Base-by-base conservation (phyloP, 2,329 filamentous ascomycete genomes). In the Geosmithia morbida region DNA sequence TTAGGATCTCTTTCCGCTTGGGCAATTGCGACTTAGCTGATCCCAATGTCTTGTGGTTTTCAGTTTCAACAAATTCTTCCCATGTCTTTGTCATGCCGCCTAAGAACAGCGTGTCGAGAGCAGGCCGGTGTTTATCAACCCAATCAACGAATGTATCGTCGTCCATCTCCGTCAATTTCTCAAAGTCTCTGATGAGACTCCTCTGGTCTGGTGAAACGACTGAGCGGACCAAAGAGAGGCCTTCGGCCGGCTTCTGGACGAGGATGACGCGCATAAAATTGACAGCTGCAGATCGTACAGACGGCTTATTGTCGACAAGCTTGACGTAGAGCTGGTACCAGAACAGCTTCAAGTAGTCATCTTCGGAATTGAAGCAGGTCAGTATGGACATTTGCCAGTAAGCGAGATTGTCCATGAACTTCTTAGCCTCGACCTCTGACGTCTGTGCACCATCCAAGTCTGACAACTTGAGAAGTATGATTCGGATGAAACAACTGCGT, bases 371-470 rank as follows among this genome's bases (percentile, higher is more conserved):
- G 16, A 92, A 79, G 3, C 83, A 79, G 2, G 81, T 82, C 16
- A 98, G 69, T 16, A 98, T 79, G 17, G 95, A 85, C 18, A 87
- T 88, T 61, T 97, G 92, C 92, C 92, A 98, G 62, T 96, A 97
- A 0, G 87, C 79, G 56, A 98, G 78, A 59, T 88, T 90, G 50
- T 86, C 76, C 62, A 98, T 77, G 49, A 94, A 87, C 1, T 74
- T 68, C 22, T 83, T 73, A 1, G 81, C 79, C 44, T 87, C 81
- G 7, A 66, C 60, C 49, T 83, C 76, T 2, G 74, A 66, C 2
- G 69, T 71, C 47, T 79, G 53, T 1, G 73, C 64, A 33, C 83
- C 81, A 45, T 94, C 85, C 46, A 89, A 74, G 55, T 95, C 87
- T 0, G 89, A 94, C 4, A 98, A 71, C 50, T 83, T 78, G 30